phyloP scores from a whole-genome alignment of 306 rosid genomes.

The Biancaea sappan region DNA sequence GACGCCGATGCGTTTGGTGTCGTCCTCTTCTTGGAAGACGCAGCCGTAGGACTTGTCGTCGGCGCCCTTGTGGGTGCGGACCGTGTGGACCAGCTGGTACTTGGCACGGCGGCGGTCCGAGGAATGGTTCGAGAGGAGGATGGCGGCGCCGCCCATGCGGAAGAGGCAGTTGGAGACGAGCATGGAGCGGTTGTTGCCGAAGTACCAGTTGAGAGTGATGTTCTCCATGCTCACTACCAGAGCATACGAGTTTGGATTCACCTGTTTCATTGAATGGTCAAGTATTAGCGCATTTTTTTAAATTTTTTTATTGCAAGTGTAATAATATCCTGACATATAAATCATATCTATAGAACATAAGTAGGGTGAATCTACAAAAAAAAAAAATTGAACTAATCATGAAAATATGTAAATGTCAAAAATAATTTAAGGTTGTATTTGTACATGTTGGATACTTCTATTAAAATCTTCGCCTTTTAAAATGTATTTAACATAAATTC shows the following conservation, averaged over 20 bases:
- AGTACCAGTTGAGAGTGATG: constrained; percentile 85
- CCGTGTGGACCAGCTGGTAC: constrained; percentile 79
- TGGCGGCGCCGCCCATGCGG: constrained; percentile 87
- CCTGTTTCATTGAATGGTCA: constrained; percentile 42
- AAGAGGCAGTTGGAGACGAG: constrained; percentile 85
- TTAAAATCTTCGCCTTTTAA: no score
- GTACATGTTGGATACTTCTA: no score
- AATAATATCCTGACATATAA: no score
- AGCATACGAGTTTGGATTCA: constrained; percentile 79
- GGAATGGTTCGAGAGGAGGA: constrained; percentile 68
- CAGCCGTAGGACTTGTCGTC: constrained; percentile 67
- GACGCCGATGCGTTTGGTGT: constrained; percentile 56
- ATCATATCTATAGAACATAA: no score
- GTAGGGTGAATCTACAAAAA: no score
- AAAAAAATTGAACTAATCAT: no score
- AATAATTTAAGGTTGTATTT: no score
- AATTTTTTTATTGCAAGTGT: no score
- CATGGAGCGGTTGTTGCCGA: constrained; percentile 88
- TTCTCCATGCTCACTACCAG: constrained; percentile 91
- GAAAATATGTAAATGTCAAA: no score
- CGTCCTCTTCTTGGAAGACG: constrained; percentile 77
- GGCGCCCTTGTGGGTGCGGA: constrained; percentile 79
- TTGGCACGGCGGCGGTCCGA: constrained; percentile 59
- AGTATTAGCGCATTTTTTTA: no score
- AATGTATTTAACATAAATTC: no score